Percentiles rank a stretch among this genome's conserved stretches.
phyloP scores from a whole-genome alignment of 345 rosid genomes.

The rapeseed (Brassica napus) region Da-Ae NC_063439.1:19125001-19125500 shows the following conservation, averaged over 20 bases:
- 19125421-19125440: conserved; percentile 26
- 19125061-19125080: neutral
- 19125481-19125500: conserved; percentile 27
- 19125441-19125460: conserved; percentile 23
- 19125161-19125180: neutral
- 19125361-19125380: conserved; percentile 14
- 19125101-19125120: neutral
- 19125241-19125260: neutral
- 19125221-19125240: neutral
- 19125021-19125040: neutral
- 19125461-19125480: neutral
- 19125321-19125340: neutral
- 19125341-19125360: conserved; percentile 28
- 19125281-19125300: neutral
- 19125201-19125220: neutral
- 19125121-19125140: neutral
- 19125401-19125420: neutral
- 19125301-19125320: conserved; percentile 1
- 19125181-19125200: neutral
- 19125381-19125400: conserved; percentile 20
- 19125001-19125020: neutral
- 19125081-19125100: neutral
- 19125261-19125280: neutral
- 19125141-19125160: neutral
- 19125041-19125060: neutral